Evolutionary conservation across 352 stramenopile genomes (phyloP), one percentile per base, ranked within the genome.

Genomic region (Phytophthora capsici): DNA sequence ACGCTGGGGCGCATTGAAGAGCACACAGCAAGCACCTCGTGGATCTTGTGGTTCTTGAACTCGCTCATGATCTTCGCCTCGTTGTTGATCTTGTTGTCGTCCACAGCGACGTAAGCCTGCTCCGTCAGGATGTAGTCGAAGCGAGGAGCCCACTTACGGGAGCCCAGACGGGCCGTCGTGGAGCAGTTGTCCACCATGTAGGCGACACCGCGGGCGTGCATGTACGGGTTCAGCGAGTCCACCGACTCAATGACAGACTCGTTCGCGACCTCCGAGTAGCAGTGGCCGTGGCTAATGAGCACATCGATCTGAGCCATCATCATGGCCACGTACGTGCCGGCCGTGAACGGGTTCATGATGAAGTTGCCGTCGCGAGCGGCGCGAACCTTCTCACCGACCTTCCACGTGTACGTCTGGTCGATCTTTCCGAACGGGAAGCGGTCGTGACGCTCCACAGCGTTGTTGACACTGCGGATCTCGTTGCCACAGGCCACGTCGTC

Each of bases 131-230:
- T 97, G 91, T 99, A 99, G 83, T 99, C 96, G 78, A 99, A 99
- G 73, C 96, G 89, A 57, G 97, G 97, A 23, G 96, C 97, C 97
- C 97, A 99, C 86, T 99, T 99, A 60, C 97, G 85, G 41, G 93
- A 98, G 70, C 97, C 97, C 30, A 98, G 96, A 84, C 98, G 97
- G 22, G 97, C 97, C 44, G 97, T 99, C 71, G 97, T 98, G n/a
- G 95, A 99, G 89, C 97, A 99, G 84, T 99, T 99, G 85, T 99
- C 97, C 56, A 99, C 97, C 97, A 99, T 99, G 86, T 99, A 99
- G 28, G 97, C 89, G 57, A 99, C 95, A 36, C 97, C 96, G 51
- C 96, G 90, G 55, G 98, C 98, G 86, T 99, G 97, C 97, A 99
- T 99, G 92, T 99, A 99, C 53, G 97, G 97, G 81, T 97, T 98